Evolutionary conservation across 176 grass and related monocot species (phyloP).

Genomic region (Poa pratensis): DNA sequence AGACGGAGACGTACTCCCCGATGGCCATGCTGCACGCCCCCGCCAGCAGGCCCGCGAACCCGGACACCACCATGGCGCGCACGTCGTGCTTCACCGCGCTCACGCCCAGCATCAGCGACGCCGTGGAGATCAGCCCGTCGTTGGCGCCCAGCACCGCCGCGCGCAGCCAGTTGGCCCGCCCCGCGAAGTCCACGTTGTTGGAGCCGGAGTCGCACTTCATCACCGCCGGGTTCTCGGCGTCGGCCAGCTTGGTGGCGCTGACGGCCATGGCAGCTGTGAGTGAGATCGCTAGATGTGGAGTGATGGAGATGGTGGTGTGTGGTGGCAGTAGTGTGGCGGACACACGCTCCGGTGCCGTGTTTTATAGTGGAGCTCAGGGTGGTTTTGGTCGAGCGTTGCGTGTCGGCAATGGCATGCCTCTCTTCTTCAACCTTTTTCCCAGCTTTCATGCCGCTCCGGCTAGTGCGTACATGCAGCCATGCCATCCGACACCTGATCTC

Average conservation of each 20-base stretch:
- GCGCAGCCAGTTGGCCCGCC: slow-evolving; percentile 68
- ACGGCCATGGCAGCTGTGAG: slow-evolving; percentile 11
- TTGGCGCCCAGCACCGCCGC: slow-evolving; percentile 77
- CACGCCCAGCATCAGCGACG: slow-evolving; percentile 80
- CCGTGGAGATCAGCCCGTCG: slow-evolving; percentile 77
- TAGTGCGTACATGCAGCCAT: not conserved
- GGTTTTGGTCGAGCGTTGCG: not conserved
- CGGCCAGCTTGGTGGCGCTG: slow-evolving; percentile 29
- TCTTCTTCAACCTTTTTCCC: too few relatives aligned
- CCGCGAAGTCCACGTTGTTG: slow-evolving; percentile 15
- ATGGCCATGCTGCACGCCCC: slow-evolving; percentile 80
- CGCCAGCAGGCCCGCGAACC: slow-evolving; percentile 70
- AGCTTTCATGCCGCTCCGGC: slow-evolving; percentile 8
- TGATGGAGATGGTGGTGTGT: not conserved
- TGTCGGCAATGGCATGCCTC: not conserved
- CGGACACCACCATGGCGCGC: slow-evolving; percentile 61
- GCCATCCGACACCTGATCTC: not conserved
- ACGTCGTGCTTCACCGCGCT: slow-evolving; percentile 64
- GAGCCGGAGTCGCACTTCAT: not conserved
- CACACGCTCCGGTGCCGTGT: slow-evolving; percentile 48
- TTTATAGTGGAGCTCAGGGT: slow-evolving; percentile 52
- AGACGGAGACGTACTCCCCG: slow-evolving; percentile 82
- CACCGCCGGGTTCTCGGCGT: slow-evolving; percentile 38
- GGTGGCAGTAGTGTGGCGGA: slow-evolving; percentile 48
- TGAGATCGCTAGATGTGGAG: not conserved